Evolutionary conservation across 306 rosid genomes (phyloP).

Genomic region (Malus sylvestris): DNA sequence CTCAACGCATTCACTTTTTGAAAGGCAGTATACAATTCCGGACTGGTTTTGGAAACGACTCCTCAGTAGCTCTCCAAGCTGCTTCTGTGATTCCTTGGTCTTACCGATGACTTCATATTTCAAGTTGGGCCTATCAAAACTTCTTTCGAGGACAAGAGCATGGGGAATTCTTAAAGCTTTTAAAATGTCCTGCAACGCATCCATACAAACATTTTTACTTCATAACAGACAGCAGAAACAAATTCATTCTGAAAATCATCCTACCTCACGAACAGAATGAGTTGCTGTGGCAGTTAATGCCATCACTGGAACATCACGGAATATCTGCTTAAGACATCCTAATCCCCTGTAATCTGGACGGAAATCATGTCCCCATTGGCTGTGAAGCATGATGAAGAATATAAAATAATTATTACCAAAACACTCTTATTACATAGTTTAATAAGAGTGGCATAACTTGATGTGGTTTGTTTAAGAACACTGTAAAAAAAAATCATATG

Average conservation of each 20-base stretch:
- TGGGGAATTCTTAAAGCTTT: conserved; percentile 73
- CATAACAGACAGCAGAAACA: neutral
- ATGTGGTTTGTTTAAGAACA: neutral
- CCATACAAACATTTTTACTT: neutral
- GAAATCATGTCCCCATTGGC: conserved; percentile 99
- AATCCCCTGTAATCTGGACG: conserved; percentile 92
- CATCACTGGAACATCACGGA: conserved; percentile 81
- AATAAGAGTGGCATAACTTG: neutral
- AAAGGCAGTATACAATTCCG: conserved; percentile 92
- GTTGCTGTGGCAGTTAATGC: conserved; percentile 99
- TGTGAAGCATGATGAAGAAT: conserved; percentile 27
- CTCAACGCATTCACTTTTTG: conserved; percentile 85
- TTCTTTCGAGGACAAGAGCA: conserved; percentile 86
- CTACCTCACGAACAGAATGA: conserved; percentile 73
- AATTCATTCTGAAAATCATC: conserved; percentile 1
- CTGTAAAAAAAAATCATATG: neutral
- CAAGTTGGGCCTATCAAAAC: conserved; percentile 94
- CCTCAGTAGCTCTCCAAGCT: conserved; percentile 54
- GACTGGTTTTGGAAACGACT: conserved; percentile 65
- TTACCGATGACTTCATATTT: conserved; percentile 78
- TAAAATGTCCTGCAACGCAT: conserved; percentile 66
- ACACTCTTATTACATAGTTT: neutral
- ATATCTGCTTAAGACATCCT: conserved; percentile 78
- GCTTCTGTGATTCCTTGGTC: conserved; percentile 75
- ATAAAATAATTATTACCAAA: neutral